Evolutionary conservation across 352 stramenopile species (phyloP), one percentile per base, ranked within the genome.

Genomic region (Pythium aquatile): DNA sequence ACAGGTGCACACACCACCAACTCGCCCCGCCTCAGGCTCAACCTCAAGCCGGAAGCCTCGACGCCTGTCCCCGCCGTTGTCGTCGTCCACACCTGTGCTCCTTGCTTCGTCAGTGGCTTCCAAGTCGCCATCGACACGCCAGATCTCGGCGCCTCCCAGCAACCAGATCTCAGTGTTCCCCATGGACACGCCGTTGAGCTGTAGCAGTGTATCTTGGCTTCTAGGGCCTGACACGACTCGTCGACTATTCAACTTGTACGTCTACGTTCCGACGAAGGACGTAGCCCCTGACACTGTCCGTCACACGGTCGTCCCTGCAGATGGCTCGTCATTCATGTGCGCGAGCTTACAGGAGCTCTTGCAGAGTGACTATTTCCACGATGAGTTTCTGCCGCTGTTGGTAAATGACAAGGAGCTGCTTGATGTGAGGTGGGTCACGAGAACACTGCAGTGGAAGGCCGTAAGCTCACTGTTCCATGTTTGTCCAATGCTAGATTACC

Each of bases 261-360:
- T 65, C 2, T 65, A 65, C 51, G 17, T 59, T 14, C 26, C 17
- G 24, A 32, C 16, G 3, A 16, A 46, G 28, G 55, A 49, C 13
- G 20, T 32, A 20, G 4, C 28, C 4, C n/a, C 10, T 40, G 28
- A 39, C 14, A 2, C 13, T 26, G 13, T 5, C 9, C 28, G 16
- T 3, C 28, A 39, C 11, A 11, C 11, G 1, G 20, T 63, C n/a
- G 44, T 48, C 14, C 48, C 28, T 44, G 26, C 3, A 28, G 60
- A 61, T 10, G 52, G 52, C 5, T 13, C 20, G 2, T 3, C 35
- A n/a, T 67, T 55, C n/a, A 30, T 57, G 32, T 20, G 39, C n/a
- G 61, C 61, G 29, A 61, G 52, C 5, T 6, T 67, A 29, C 40
- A 55, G 14, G 61, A 67, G 20, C 24, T 67, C n/a, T 2, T 61